Evolutionary conservation across 208 protist genomes (phyloP).

Genomic region (Trypanosoma rangeli): DNA sequence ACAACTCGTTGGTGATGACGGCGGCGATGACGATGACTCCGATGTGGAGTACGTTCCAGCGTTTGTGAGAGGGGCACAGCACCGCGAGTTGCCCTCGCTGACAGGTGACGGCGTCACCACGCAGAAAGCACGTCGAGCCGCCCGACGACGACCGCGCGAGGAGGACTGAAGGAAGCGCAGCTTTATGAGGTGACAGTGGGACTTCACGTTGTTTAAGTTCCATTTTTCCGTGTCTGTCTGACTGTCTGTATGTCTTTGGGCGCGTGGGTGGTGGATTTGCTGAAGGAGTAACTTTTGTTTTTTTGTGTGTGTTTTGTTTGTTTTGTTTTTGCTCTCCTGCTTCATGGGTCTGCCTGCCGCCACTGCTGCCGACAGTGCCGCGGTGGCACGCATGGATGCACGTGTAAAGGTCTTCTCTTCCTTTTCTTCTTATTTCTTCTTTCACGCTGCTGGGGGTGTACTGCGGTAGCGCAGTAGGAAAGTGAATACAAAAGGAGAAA

Average conservation of each 20-base stretch:
- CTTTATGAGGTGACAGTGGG: neutral
- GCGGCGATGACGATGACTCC: conserved; percentile 37
- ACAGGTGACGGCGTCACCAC: conserved; percentile 27
- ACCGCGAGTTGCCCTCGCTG: conserved; percentile 46
- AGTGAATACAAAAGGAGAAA: neutral
- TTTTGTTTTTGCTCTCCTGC: neutral
- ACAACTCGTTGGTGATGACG: conserved; percentile 1
- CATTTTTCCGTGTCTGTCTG: neutral
- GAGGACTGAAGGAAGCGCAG: conserved; percentile 37
- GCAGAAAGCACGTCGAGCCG: conserved; percentile 47
- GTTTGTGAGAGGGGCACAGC: conserved; percentile 55
- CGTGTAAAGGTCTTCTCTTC: neutral
- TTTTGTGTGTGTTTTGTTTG: neutral
- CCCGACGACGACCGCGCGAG: conserved; percentile 53
- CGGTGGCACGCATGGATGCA: neutral
- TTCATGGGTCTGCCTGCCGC: neutral
- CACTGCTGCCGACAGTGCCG: neutral
- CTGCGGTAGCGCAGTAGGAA: neutral
- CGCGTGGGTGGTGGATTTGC: neutral
- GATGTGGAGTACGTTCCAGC: conserved; percentile 53
- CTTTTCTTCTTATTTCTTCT: neutral
- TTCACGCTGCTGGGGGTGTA: neutral
- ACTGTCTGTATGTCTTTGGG: neutral
- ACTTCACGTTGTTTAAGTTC: neutral
- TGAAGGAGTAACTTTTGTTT: neutral